These are phyloP conservation scores for Cordyceps fumosorosea DNA, from an alignment of 2,329 filamentous ascomycete species.

Conservation along the genomic window DNA sequence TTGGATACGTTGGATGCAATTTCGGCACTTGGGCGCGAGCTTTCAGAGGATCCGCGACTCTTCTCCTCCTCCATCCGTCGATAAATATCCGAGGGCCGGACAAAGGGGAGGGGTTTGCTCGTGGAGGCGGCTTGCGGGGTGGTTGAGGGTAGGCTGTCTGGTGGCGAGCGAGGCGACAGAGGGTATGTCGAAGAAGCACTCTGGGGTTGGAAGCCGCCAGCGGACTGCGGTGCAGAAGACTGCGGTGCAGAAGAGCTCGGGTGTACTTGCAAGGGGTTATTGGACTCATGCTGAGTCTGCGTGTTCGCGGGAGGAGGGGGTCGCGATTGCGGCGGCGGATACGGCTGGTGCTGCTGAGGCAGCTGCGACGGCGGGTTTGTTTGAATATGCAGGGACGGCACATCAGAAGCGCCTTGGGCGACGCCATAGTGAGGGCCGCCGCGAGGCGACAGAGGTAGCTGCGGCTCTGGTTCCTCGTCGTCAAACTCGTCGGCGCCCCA, in stretches of 20 bases:
- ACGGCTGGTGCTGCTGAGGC: not conserved
- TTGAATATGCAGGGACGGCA: constrained; percentile 21
- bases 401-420: not conserved
- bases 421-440: constrained; percentile 3
- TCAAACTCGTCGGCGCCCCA: constrained; percentile 72
- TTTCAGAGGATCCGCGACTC: constrained; percentile 50
- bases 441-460: not conserved
- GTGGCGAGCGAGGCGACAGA: constrained; percentile 8
- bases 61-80: constrained; percentile 59
- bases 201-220: not conserved
- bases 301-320: not conserved
- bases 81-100: constrained; percentile 73
- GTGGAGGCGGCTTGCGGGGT: not conserved
- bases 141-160: constrained; percentile 2
- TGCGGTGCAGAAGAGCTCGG: not conserved
- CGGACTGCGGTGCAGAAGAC: not conserved
- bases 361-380: constrained; percentile 16
- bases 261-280: not conserved
- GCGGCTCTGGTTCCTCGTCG: constrained; percentile 38
- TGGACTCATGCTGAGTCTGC: not conserved
- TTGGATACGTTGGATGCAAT: constrained; percentile 22
- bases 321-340: not conserved
- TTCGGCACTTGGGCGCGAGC: constrained; percentile 50
- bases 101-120: constrained; percentile 52
- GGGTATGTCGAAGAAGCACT: constrained; percentile 6